Evolutionary conservation across 495 filamentous ascomycete species (phyloP).

Genomic region (Collariella sp.): DNA sequence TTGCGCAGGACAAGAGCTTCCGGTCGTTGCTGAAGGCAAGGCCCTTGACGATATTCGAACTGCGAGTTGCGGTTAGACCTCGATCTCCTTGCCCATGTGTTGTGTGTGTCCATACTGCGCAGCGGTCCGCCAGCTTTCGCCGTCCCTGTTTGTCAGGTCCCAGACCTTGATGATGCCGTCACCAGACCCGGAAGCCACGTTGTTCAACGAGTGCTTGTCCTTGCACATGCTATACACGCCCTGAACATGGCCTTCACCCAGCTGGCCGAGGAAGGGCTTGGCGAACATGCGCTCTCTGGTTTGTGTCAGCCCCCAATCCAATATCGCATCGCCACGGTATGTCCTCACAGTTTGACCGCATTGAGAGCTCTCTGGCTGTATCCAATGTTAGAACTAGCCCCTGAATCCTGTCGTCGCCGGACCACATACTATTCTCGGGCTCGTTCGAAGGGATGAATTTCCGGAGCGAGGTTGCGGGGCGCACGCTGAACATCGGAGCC

Average conservation of each 20-base stretch:
- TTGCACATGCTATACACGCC: constrained; percentile 73
- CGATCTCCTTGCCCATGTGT: neutral
- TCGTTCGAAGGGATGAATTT: constrained; percentile 88
- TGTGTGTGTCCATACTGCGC: constrained; percentile 48
- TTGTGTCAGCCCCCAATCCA: neutral
- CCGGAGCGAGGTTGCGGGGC: constrained; percentile 78
- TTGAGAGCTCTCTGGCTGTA: constrained; percentile 42
- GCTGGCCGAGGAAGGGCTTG: constrained; percentile 78
- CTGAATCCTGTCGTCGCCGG: no score
- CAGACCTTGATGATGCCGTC: constrained; percentile 92
- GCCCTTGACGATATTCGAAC: constrained; percentile 75
- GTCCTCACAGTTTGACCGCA: constrained; percentile 65
- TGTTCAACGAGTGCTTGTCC: constrained; percentile 56
- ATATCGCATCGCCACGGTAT: neutral
- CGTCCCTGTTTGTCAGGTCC: constrained; percentile 63
- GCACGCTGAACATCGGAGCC: constrained; percentile 54
- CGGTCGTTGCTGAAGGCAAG: constrained; percentile 77
- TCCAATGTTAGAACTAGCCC: neutral
- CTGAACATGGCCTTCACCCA: constrained; percentile 88
- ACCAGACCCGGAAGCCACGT: constrained; percentile 70
- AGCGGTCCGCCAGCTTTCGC: constrained; percentile 71
- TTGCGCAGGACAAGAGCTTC: constrained; percentile 83
- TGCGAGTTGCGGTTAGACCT: constrained; percentile 2
- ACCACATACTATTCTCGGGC: constrained; percentile 67
- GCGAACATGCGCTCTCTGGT: constrained; percentile 80